Conservation (phyloP, 805 yeast species). For the Kodamaea kaohsiungensis region DNA sequence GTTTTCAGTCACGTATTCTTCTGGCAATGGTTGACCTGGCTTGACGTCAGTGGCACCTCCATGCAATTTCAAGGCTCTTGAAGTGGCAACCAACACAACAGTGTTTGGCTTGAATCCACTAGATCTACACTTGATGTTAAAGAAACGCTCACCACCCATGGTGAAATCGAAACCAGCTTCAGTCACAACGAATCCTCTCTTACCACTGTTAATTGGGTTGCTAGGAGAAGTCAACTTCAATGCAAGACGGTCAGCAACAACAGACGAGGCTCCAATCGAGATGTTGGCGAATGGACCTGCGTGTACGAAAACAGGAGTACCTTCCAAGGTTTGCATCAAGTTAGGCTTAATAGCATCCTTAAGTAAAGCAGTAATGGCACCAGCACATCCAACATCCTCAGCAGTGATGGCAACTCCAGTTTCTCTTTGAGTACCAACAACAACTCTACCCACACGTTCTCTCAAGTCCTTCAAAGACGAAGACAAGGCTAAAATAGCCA, state of each 20-base stretch:
- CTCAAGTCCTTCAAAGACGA: constrained; percentile 80
- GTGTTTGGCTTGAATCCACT: constrained; percentile 87
- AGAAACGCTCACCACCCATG: constrained; percentile 98
- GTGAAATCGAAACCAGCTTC: constrained; percentile 99
- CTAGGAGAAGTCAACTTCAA: constrained; percentile 71
- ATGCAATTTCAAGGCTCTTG: constrained; percentile 93
- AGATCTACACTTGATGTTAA: constrained; percentile 92
- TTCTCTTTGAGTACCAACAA: constrained; percentile 73
- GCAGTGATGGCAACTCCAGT: constrained; percentile 84
- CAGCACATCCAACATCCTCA: constrained; percentile 94
- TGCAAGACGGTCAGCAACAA: constrained; percentile 90
- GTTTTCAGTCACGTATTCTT: constrained; percentile 78
- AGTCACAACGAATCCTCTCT: constrained; percentile 85
- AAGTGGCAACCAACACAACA: constrained; percentile 93
- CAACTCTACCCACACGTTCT: constrained; percentile 83
- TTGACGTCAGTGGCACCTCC: constrained; percentile 98
- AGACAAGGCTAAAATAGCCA: constrained; percentile 92
- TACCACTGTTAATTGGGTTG: constrained; percentile 45
- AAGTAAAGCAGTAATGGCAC: constrained; percentile 91
- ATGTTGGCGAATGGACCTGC: constrained; percentile 99
- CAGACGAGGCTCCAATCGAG: constrained; percentile 94
- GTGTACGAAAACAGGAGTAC: constrained; percentile 96
- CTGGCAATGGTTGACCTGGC: constrained; percentile 87
- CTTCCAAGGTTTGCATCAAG: constrained; percentile 95
- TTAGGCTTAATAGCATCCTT: constrained; percentile 97